Evolutionary conservation across 2,329 filamentous ascomycete species (phyloP).

Genomic region (Graphilbum sp.): DNA sequence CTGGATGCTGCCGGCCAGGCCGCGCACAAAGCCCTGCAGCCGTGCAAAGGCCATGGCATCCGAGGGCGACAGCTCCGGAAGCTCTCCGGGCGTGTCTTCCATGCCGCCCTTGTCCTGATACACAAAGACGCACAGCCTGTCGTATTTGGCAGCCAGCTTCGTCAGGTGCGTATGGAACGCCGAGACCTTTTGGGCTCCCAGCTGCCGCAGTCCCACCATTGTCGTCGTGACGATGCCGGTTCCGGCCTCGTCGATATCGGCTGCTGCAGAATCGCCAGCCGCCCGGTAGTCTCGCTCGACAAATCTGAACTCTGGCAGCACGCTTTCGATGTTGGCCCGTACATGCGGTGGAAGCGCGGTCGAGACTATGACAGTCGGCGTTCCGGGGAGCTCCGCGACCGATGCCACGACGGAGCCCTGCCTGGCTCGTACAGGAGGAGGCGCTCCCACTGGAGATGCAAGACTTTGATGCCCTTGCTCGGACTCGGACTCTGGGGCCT

Average conservation of each 20-base stretch:
- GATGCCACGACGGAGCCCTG: too few relatives aligned
- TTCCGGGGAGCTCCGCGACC: too few relatives aligned
- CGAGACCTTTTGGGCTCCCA: not conserved
- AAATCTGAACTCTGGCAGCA: slow-evolving; percentile 12
- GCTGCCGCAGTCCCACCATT: slow-evolving; percentile 55
- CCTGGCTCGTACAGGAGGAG: too few relatives aligned
- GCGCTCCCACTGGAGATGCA: too few relatives aligned
- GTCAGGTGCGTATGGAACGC: slow-evolving; percentile 2
- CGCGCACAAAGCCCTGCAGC: slow-evolving; percentile 31
- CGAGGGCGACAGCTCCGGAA: slow-evolving; percentile 16
- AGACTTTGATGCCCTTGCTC: too few relatives aligned
- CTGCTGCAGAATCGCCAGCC: too few relatives aligned
- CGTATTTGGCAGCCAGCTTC: slow-evolving; percentile 41
- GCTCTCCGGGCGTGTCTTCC: slow-evolving; percentile 12
- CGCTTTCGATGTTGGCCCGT: not conserved
- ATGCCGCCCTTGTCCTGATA: slow-evolving; percentile 29
- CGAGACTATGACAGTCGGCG: too few relatives aligned
- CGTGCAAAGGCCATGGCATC: slow-evolving; percentile 29
- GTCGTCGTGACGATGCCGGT: slow-evolving; percentile 56
- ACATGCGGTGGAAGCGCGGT: slow-evolving; percentile 9
- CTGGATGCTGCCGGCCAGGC: slow-evolving; percentile 21
- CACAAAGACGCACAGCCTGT: slow-evolving; percentile 50
- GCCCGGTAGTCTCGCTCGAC: slow-evolving; percentile 14
- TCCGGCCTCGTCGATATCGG: slow-evolving; percentile 36
- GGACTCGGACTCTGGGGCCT: too few relatives aligned